Conservation (phyloP, 1,139 yeast species). For the Suhomyces choctaworum region DNA sequence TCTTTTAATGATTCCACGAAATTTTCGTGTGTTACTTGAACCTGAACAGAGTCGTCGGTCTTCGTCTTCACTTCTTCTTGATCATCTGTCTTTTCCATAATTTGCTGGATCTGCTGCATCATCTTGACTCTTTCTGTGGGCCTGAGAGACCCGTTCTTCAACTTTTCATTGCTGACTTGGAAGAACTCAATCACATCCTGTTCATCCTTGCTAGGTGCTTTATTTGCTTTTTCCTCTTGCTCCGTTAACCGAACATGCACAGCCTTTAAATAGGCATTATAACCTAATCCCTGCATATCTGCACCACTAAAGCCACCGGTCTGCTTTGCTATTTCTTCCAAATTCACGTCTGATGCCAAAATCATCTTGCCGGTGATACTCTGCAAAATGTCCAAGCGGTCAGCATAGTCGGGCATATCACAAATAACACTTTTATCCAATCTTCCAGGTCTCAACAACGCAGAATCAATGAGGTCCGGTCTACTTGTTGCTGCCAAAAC, state of each 20-base stretch:
- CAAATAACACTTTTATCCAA: conserved; percentile 89
- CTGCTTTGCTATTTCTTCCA: conserved; percentile 54
- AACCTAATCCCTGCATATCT: conserved; percentile 88
- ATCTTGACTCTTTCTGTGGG: conserved; percentile 48
- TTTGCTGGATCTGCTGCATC: conserved; percentile 48
- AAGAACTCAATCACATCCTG: conserved; percentile 33
- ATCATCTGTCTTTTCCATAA: conserved; percentile 22
- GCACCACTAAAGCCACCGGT: conserved; percentile 92
- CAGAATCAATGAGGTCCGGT: conserved; percentile 94
- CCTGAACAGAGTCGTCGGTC: conserved; percentile 21
- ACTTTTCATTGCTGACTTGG: conserved; percentile 35
- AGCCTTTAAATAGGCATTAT: conserved; percentile 88
- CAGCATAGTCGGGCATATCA: conserved; percentile 74
- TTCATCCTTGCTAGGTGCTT: conserved; percentile 16
- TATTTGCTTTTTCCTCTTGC: conserved; percentile 32
- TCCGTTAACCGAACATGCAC: conserved; percentile 72
- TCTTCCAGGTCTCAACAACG: conserved; percentile 92
- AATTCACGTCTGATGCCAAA: conserved; percentile 49
- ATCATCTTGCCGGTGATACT: conserved; percentile 63
- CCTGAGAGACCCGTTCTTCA: conserved; percentile 33
- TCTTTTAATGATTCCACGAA: conserved; percentile 66
- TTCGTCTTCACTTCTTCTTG: conserved; percentile 14
- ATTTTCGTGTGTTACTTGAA: conserved; percentile 52
- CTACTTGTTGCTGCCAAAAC: conserved; percentile 95
- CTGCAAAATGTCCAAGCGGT: conserved; percentile 69